Evolutionary conservation across 371 early-diverging fungal species (phyloP), one percentile per base, ranked within the genome.

Genomic region (Gilbertella persicaria): DNA sequence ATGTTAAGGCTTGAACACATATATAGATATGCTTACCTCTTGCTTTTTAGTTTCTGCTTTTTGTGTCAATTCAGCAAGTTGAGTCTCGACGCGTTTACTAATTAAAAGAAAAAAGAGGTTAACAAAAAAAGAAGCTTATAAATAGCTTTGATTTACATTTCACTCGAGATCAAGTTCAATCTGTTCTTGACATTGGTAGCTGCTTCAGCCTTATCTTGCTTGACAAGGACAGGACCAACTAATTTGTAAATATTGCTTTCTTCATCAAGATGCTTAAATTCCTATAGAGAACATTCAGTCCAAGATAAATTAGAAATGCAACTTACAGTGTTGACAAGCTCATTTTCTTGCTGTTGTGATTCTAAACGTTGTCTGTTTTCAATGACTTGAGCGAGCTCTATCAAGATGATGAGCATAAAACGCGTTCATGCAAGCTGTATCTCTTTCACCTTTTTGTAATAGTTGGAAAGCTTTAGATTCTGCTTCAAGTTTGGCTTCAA

Each of bases 261-360:
- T 42, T 83, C 86, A 43, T 89, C 84, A 48, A 97, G 64, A 37
- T 81, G 62, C 50, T 86, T 79, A 66, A 97, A 94, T 81, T 98
- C 98, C 90, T 94, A 62, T 13, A 19, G n/a, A 42, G 7, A 20
- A 26, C 6, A 30, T 35, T 20, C 13, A 19, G 14, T 25, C 21
- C 35, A 9, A 24, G 16, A 37, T 4, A 13, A 29, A 8, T 25
- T 19, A 24, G 14, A 2, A 24, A 25, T 28, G n/a, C 24, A 12
- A 39, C 38, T 28, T 66, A 88, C 91, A 74, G 89, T 87, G 63
- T 88, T 78, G 38, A 98, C 96, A 56, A 91, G 64, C 61, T 94
- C 93, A 73, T 98, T 98, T 65, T 98, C 98, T 61, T 92, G 89
- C 28, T 94, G 80, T 67, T 98, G 98, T 21, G 97, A 93, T 64